phyloP scores from a whole-genome alignment of 768 basidiomycete genomes.

The Glaciozyma martinii region DNA sequence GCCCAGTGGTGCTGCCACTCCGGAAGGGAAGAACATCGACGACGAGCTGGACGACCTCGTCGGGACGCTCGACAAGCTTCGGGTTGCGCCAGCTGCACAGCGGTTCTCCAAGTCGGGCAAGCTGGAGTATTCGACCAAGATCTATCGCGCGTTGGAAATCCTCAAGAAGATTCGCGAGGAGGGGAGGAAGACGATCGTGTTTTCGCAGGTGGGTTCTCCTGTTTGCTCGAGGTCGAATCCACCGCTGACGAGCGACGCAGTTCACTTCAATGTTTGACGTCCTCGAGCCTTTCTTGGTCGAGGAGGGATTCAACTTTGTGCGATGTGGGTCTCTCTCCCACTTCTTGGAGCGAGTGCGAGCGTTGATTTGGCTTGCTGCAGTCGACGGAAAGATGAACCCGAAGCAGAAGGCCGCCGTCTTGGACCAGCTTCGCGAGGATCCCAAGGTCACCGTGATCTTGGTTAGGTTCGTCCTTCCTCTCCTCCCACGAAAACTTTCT shows the following conservation, averaged over 20 bases:
- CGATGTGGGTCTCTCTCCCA: conserved; percentile 58
- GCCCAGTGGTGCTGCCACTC: neutral
- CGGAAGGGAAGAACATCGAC: conserved; percentile 45
- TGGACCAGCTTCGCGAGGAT: conserved; percentile 62
- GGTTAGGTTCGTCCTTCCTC: conserved; percentile 59
- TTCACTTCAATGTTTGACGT: conserved; percentile 71
- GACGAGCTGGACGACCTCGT: conserved; percentile 61
- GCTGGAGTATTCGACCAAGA: conserved; percentile 55
- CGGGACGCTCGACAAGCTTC: conserved; percentile 60
- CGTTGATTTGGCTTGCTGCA: conserved; percentile 36
- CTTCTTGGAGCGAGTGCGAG: too few species aligned
- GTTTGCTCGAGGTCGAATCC: neutral
- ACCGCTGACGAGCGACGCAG: conserved; percentile 13
- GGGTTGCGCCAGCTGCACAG: conserved; percentile 45
- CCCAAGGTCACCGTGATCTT: conserved; percentile 62
- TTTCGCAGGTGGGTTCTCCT: conserved; percentile 49
- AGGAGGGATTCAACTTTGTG: conserved; percentile 60
- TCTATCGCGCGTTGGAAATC: conserved; percentile 67
- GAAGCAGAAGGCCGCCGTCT: conserved; percentile 62
- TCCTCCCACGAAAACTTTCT: conserved; percentile 36
- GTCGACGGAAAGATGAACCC: conserved; percentile 83
- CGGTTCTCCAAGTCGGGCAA: conserved; percentile 48
- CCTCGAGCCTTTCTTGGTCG: conserved; percentile 70
- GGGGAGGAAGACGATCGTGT: conserved; percentile 86
- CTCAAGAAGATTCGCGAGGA: conserved; percentile 55